Conservation (phyloP, 2,329 filamentous ascomycete genomes). For the Xylariales sp. region DNA sequence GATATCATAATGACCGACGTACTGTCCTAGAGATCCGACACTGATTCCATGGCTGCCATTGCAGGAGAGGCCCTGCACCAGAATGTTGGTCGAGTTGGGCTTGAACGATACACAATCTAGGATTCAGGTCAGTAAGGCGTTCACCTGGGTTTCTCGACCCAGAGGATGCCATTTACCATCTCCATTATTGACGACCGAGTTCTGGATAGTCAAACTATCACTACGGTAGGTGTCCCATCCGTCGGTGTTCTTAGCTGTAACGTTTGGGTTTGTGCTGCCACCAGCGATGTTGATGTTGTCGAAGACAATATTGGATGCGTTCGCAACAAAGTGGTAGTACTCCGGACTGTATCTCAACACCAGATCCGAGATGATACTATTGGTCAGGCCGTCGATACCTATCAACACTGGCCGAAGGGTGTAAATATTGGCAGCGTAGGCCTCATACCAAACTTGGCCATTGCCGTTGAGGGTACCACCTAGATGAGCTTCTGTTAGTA, state of each 20-base stretch:
- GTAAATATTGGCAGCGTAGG: slow-evolving; percentile 52
- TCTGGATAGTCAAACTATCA: slow-evolving; percentile 56
- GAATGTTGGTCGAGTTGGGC: slow-evolving; percentile 54
- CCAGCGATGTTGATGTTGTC: slow-evolving; percentile 57
- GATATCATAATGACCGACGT: slow-evolving; percentile 50
- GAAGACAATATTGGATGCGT: slow-evolving; percentile 56
- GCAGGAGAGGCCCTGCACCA: slow-evolving; percentile 56
- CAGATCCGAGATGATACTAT: slow-evolving; percentile 52
- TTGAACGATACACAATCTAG: slow-evolving; percentile 60
- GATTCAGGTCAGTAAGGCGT: neutral
- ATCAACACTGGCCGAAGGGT: slow-evolving; percentile 57
- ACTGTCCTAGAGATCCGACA: slow-evolving; percentile 58
- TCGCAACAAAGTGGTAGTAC: slow-evolving; percentile 60
- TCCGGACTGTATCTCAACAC: slow-evolving; percentile 50
- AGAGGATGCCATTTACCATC: slow-evolving; percentile 51
- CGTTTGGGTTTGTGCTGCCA: slow-evolving; percentile 42
- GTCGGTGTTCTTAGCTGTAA: slow-evolving; percentile 59
- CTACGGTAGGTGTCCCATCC: slow-evolving; percentile 59
- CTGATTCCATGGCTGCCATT: slow-evolving; percentile 59
- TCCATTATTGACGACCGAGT: slow-evolving; percentile 59
- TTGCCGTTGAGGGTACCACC: slow-evolving; percentile 24
- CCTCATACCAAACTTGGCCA: slow-evolving; percentile 61
- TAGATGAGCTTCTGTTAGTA: slow-evolving; percentile 8
- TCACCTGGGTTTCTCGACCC: too few species aligned
- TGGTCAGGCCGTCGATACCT: slow-evolving; percentile 52